Base-by-base conservation (phyloP, 306 rosid genomes). In the Mucuna pruriens region DNA sequence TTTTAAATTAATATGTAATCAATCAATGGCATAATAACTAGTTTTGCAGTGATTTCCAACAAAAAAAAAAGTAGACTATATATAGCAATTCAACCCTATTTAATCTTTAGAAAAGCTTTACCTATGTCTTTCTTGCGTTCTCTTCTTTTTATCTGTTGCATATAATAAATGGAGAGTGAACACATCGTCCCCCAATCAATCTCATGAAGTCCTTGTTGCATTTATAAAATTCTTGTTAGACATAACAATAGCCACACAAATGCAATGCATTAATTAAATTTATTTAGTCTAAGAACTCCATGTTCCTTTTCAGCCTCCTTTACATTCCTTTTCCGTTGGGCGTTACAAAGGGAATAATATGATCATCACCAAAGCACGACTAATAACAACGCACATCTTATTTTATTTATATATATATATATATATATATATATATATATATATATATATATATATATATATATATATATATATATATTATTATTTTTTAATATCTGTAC, bases 121-220 rank as follows among this genome's bases (percentile, higher is more conserved):
- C 19, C 75, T 60, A 8, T 25, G 12, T 13, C 46, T 54, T 44
- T 70, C 63, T 38, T 49, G 49, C 36, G 20, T 22, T 66, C 42
- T 16, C 48, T 29, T 31, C n/a, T 6, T 25, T 74, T 45, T 7
- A 42, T 64, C 15, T 17, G 46, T 68, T 67, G 42, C 7, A 13
- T 22, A 23, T 7, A 60, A 75, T 79, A 58, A 75, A 69, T 45
- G 26, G 52, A 73, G 34, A 26, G 19, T 12, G 45, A 81, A 16
- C 38, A 44, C 49, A 79, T 86, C 84, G 74, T 80, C 65, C 57
- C 67, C 77, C 77, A 51, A 74, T 90, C 87, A 61, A 72, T 82
- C 77, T 80, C 84, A 77, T 0, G 20, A 86, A 23, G 89, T 86
- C 91, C 17, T 77, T 86, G 71, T 86, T 74, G 34, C 78, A 82